Base-by-base conservation (phyloP, 2,329 filamentous ascomycete species). In the Aureobasidium uvarum region DNA sequence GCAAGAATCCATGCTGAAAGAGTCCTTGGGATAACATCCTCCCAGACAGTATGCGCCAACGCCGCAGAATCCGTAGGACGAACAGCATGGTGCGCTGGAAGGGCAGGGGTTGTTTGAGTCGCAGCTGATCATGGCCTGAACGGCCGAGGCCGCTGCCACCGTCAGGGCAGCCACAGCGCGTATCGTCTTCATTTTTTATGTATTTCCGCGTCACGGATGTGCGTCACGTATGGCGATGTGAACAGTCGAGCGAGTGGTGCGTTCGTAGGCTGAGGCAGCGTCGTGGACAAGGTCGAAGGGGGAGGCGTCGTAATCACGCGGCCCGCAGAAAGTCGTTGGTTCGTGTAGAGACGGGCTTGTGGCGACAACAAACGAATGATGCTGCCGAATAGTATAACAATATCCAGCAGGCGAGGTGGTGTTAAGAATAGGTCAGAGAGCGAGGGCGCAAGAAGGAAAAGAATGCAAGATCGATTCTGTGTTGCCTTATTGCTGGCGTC, bases 11-110 rank as follows among this genome's bases (percentile, higher is more conserved):
- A 97, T 84, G 14, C 85, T 85, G 81, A 88, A 90, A 55, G 94
- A 98, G 79, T 88, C 89, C 74, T 87, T 85, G 38, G 92, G 91
- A 75, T 98, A 94, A 81, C 95, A 99, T 69, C 95, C 95, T 72
- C 95, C 95, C 23, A 99, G 86, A 74, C 95, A 99, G 84, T 90
- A 98, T 65, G 93, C 95, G 73, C 95, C 95, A 65, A 92, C 87
- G 80, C 94, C 95, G 74, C 95, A 98, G 77, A 64, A 84, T 72
- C 91, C 91, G 78, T 97, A 98, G 78, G 95, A 72, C 13, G 74
- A 76, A 63, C 75, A 77, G 72, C 75, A 77, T 25, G 75, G 75
- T 33, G 74, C 64, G 60, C 70, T 69, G 36, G 68, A 58, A 5
- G 74, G 74, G 60, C 75, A 77, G 33, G 68, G 69, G 56, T 68